Evolutionary conservation across 106 monocot genomes (phyloP), one percentile per base, ranked within the genome.

Genomic region (Platanthera zijinensis): DNA sequence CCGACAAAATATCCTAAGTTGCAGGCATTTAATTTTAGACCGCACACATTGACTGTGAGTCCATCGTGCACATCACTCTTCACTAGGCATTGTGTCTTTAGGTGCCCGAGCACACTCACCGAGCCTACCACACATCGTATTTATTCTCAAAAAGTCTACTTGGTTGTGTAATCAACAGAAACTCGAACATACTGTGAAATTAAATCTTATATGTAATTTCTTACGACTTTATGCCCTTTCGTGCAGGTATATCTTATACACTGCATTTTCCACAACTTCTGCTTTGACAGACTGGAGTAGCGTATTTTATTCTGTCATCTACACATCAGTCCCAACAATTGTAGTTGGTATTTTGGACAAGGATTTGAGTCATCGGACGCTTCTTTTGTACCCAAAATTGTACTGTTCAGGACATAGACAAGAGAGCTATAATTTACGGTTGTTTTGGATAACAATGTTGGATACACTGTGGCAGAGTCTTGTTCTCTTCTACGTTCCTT

Each of bases 391-490:
- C 83, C 96, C 96, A 17, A 96, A 91, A 83, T 83, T 93, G 46
- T 93, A 96, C 84, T 82, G 84, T 80, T 82, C 93, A 50, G 96
- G 96, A 46, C 89, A 93, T 81, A 82, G 89, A 79, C 90, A 93
- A 49, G 96, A 96, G 83, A 89, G 93, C 82, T 96, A 96, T 72
- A 96, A 96, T 78, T 81, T 93, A 78, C 66, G 69, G 22, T 86
- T 96, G 18, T 96, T 96, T 73, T 96, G 96, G 96, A 89, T 90
- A 76, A 96, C 90, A 76, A 96, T 96, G 90, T 68, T 85, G 46
- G 96, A 96, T 82, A 96, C 96, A 48, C 71, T 96, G 12, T 96
- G 96, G 96, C 96, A 96, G 84, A 96, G 96, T 79, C 90, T 96
- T 85, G 90, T 96, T 47, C 92, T 96, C 17, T 96, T 96, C 75